A percentile compares a stretch with the other conserved stretches of the same genome.
Conservation (phyloP, 495 filamentous ascomycete genomes). For the Podospora comata region DNA sequence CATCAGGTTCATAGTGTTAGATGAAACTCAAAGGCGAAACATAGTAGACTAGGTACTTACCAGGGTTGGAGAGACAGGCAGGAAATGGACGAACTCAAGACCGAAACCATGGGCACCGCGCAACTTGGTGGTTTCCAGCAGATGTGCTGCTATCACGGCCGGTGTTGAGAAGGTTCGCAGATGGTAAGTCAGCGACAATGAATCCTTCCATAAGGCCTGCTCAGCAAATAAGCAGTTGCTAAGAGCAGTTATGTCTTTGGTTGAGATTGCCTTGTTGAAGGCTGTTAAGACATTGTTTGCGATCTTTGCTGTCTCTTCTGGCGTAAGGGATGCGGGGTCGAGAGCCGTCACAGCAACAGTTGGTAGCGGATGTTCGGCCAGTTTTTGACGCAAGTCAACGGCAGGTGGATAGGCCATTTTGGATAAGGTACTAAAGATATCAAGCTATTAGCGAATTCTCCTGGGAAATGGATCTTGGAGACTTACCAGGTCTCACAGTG, state of each 20-base stretch:
- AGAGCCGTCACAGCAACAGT: conserved; percentile 20
- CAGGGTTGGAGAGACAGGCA: conserved; percentile 15
- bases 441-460: neutral
- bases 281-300: conserved; percentile 10
- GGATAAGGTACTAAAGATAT: neutral
- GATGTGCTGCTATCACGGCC: conserved; percentile 19
- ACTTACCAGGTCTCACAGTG: neutral
- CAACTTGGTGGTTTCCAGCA: conserved; percentile 22
- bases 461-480: too few species aligned
- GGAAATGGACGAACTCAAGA: conserved; percentile 19
- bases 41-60: conserved; percentile 12
- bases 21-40: neutral
- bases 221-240: conserved; percentile 21
- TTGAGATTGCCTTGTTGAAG: conserved; percentile 23
- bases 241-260: conserved; percentile 19
- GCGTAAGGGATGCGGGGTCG: conserved; percentile 13
- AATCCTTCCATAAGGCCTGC: conserved; percentile 36
- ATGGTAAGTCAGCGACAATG: conserved; percentile 32
- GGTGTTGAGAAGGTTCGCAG: conserved; percentile 28
- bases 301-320: conserved; percentile 10
- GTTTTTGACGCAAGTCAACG: conserved; percentile 25
- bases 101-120: conserved; percentile 16
- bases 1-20: neutral
- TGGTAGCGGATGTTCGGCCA: conserved; percentile 22
- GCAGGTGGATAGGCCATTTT: neutral